These are phyloP conservation scores for Pinus taeda DNA, from an alignment of 75 land plant species.

Conservation along the genomic window DNA sequence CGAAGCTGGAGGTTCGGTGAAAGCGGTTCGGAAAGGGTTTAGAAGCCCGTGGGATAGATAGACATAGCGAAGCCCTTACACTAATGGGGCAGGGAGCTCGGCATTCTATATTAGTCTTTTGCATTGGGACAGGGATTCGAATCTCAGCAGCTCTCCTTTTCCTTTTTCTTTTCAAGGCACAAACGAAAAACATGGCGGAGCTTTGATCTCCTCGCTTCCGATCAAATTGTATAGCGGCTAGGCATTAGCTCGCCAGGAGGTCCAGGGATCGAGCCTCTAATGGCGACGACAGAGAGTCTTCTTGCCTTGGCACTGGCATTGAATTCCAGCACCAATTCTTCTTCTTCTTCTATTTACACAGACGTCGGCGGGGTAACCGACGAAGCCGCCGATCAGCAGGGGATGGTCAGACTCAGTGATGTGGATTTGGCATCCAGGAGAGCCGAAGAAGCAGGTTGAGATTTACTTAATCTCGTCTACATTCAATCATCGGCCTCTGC, in stretches of 20 bases:
- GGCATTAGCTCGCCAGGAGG: too few relatives aligned
- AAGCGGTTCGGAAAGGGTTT: slow-evolving; percentile 6
- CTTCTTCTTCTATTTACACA: too few relatives aligned
- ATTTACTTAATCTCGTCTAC: too few relatives aligned
- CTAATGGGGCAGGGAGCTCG: not conserved
- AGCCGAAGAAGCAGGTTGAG: slow-evolving; percentile 85
- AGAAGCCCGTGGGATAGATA: not conserved
- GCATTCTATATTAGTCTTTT: not conserved
- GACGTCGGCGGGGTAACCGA: too few relatives aligned
- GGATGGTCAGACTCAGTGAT: too few relatives aligned
- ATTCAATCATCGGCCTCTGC: too few relatives aligned
- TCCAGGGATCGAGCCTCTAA: too few relatives aligned
- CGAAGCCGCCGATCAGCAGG: too few relatives aligned
- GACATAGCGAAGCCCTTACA: not conserved
- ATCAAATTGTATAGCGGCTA: too few relatives aligned
- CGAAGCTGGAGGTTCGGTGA: slow-evolving; percentile 2
- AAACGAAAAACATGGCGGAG: not conserved
- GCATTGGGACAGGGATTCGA: not conserved
- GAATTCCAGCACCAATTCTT: too few relatives aligned
- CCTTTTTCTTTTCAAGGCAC: not conserved
- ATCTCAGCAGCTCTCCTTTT: not conserved
- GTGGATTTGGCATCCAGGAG: slow-evolving; percentile 74
- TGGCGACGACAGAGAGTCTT: too few relatives aligned
- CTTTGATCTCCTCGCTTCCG: not conserved
- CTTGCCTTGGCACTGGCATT: too few relatives aligned